Conservation (phyloP, 208 protist genomes). For the Sergeia podlipaevii region DNA sequence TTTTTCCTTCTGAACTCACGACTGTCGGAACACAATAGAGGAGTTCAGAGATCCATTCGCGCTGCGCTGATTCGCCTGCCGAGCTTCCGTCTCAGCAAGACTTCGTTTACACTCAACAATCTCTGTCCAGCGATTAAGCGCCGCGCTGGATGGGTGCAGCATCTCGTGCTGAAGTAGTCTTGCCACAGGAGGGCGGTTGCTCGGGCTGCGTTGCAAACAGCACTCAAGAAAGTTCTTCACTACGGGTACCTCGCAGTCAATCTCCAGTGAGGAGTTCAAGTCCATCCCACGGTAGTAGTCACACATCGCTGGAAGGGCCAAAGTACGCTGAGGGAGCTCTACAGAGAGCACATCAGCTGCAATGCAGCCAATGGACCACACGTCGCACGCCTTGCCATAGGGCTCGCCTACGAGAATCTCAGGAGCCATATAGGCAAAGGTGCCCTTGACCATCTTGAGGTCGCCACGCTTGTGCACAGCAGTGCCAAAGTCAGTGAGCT, state of each 20-base stretch:
- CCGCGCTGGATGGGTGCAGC: constrained; percentile 29
- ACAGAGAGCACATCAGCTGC: constrained; percentile 83
- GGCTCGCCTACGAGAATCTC: constrained; percentile 84
- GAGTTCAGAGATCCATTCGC: constrained; percentile 3
- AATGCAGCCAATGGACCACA: constrained; percentile 95
- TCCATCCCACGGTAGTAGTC: constrained; percentile 64
- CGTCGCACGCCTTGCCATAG: constrained; percentile 91
- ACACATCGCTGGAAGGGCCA: constrained; percentile 65
- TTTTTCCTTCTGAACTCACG: not conserved
- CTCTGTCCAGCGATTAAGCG: constrained; percentile 47
- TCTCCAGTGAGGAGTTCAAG: constrained; percentile 28
- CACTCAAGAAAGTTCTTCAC: constrained; percentile 49
- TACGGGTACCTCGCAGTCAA: constrained; percentile 48
- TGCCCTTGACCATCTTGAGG: constrained; percentile 60
- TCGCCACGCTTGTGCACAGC: constrained; percentile 54
- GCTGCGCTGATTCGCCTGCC: constrained; percentile 1
- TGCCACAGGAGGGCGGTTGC: constrained; percentile 25
- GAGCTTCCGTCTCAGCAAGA: constrained; percentile 24
- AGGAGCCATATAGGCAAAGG: constrained; percentile 90
- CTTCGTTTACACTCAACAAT: constrained; percentile 1
- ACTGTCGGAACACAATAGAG: not conserved
- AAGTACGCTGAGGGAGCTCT: constrained; percentile 38
- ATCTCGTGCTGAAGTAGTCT: constrained; percentile 54
- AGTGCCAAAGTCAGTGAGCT: constrained; percentile 82
- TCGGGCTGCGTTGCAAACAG: constrained; percentile 64